Conservation (phyloP, 208 protist genomes). For the Balamuthia mandrillaris region DNA sequence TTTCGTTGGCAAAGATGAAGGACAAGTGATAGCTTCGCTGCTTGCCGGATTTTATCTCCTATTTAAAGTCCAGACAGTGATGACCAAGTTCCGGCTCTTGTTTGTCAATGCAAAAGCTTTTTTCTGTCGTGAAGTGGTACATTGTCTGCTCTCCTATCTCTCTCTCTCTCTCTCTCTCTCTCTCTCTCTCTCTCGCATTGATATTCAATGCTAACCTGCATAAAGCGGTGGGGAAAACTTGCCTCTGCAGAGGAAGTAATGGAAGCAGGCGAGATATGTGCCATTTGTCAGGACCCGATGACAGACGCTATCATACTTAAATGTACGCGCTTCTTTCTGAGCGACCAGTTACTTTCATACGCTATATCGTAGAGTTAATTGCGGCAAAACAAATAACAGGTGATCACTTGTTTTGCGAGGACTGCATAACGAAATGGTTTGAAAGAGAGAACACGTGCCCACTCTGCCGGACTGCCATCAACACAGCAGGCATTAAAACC, state of each 20-base stretch:
- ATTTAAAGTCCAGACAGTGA: conserved; percentile 20
- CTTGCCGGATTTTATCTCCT: conserved; percentile 49
- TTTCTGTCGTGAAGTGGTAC: conserved; percentile 27
- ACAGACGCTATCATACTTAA: background rate
- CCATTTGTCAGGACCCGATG: conserved; percentile 51
- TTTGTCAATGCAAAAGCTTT: background rate
- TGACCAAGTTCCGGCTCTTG: background rate
- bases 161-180: no score
- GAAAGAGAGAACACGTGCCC: conserved; percentile 52
- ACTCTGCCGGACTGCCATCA: conserved; percentile 36
- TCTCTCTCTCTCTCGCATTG: no score
- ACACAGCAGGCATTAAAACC: conserved; percentile 34
- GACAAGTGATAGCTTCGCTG: conserved; percentile 33
- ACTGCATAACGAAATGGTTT: conserved; percentile 51
- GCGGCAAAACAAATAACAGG: conserved; percentile 6
- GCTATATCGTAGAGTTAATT: background rate
- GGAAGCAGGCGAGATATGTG: conserved; percentile 39
- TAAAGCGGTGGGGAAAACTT: conserved; percentile 39
- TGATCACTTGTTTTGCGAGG: conserved; percentile 54
- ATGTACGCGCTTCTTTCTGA: background rate
- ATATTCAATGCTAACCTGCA: no score
- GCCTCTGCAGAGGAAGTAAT: conserved; percentile 36
- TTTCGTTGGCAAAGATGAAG: conserved; percentile 27
- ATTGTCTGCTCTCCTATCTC: background rate
- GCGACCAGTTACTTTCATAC: background rate